Evolutionary conservation across 768 basidiomycete species (phyloP), one percentile per base, ranked within the genome.

Genomic region (Mycena vulgaris): DNA sequence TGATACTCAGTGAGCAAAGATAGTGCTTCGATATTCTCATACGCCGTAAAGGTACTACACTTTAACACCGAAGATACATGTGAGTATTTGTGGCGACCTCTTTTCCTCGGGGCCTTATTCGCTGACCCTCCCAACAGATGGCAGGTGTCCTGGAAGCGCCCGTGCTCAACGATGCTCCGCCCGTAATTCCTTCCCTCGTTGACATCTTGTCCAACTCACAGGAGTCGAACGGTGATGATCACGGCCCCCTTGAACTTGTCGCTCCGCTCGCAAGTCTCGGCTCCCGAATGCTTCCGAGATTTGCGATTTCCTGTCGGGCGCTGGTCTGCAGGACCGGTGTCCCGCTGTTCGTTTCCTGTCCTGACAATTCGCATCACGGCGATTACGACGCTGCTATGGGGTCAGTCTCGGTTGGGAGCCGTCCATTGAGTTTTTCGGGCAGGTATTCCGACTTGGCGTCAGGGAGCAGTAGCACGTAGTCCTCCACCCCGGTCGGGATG

Each of bases 121-220:
- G 66, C 66, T 60, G 53, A 23, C 45, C 52, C 33, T 51, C 3
- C 25, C 28, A 37, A 62, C 49, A 35, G 52, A 68, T 68, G 67
- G 60, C 42, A 68, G 60, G 39, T 52, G 48, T 66, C 63, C 27
- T 31, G 48, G n/a, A 63, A 63, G 61, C 25, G 10, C 39, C 60
- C 67, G 58, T 35, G 60, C 28, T 68, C 60, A 62, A 49, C 67
- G 60, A 68, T 68, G 35, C 67, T 68, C 59, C 42, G 58, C 52
- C 67, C 52, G 61, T 56, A 66, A 59, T 45, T 61, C 58, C 37
- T 28, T 49, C 51, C 39, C 30, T 45, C 28, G n/a, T 47, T 51
- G 58, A 33, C 58, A 60, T 39, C 48, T 31, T 59, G 65, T 52
- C 48, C 25, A 51, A 58, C 39, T 66, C 17, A 31, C 30, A 35